Evolutionary conservation across 169 alveolate species (phyloP).

Genomic region (Besnoitia besnoiti): DNA sequence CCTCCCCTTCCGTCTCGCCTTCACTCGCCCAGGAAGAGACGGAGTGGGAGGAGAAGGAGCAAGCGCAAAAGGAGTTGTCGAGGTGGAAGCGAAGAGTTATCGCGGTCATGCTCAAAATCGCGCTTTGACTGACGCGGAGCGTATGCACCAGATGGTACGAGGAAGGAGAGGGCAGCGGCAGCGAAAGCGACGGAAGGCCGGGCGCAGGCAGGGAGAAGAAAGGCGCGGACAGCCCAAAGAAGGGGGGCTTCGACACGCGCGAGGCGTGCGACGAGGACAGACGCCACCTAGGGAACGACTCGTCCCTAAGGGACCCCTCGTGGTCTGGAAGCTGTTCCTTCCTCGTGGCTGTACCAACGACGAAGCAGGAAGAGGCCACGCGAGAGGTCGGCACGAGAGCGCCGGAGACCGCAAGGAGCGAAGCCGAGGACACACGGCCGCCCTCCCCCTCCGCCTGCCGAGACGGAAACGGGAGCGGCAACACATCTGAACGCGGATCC

Average conservation of each 20-base stretch:
- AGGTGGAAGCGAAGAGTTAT: slow-evolving; percentile 6
- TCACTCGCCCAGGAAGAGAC: neutral
- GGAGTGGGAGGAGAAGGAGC: neutral
- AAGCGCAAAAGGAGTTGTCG: neutral
- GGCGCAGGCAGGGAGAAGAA: neutral
- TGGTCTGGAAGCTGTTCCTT: too few species aligned
- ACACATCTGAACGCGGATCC: too few species aligned
- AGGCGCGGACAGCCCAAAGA: neutral
- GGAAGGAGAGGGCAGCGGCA: neutral
- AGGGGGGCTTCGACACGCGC: neutral
- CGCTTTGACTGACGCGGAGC: slow-evolving; percentile 2
- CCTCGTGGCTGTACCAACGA: too few species aligned
- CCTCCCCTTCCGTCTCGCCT: neutral
- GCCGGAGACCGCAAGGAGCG: too few species aligned
- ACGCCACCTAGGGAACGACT: too few species aligned
- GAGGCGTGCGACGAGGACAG: neutral
- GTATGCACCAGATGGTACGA: neutral
- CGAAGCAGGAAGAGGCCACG: too few species aligned
- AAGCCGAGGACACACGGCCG: too few species aligned
- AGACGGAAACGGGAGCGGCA: too few species aligned
- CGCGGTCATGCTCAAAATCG: neutral
- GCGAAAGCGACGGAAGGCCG: neutral
- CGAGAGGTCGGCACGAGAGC: too few species aligned
- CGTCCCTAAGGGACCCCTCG: too few species aligned
- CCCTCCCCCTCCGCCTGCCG: too few species aligned